Evolutionary conservation across 2,329 filamentous ascomycete species (phyloP), one percentile per base, ranked within the genome.

Genomic region (Teratosphaeria nubilosa): DNA sequence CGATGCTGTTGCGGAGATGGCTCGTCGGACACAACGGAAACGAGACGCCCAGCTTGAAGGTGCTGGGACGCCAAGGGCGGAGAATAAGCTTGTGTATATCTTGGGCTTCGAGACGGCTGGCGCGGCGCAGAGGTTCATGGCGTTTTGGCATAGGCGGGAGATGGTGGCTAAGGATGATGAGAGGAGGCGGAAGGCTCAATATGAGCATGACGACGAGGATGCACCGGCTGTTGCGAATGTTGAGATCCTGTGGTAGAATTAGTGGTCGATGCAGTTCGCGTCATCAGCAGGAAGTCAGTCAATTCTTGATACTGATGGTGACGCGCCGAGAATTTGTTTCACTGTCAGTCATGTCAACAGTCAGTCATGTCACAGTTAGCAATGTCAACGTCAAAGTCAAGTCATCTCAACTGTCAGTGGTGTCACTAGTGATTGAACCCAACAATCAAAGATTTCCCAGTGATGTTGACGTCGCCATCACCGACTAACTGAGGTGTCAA

Each of bases 41-140:
- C 50, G 22, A 20, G 53, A 20, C 22, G 22, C 10, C 13, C 30
- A 45, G 34, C 14, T 25, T 20, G 16, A 16, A 27, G 32, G 32
- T 9, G 14, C 14, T 16, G 24, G 32, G 7, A 4, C 13, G 25
- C 30, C 66, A 37, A 72, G 80, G 48, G 82, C 82, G n/a, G 13
- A 16, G 7, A 37, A 45, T 14, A 24, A 51, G 7, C 31, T 59
- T 20, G 66, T 69, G 4, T 71, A 68, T 73, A 72, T 86, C 14
- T 64, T 86, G 24, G 76, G 79, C 4, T 85, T 87, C 60, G 67
- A 74, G 14, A 79, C 80, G n/a, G 73, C 77, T 54, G 72, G 73
- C 10, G 82, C 82, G 60, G 82, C 82, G 22, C 76, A 75, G 56
- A 70, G 77, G 60, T 82, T 82, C 69, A 74, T 77, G 3, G 65